Percentiles rank a stretch among this genome's conserved stretches.
Evolutionary conservation across 1,284 basidiomycete species (phyloP).

Genomic region (Mrakiaceae sp.): DNA sequence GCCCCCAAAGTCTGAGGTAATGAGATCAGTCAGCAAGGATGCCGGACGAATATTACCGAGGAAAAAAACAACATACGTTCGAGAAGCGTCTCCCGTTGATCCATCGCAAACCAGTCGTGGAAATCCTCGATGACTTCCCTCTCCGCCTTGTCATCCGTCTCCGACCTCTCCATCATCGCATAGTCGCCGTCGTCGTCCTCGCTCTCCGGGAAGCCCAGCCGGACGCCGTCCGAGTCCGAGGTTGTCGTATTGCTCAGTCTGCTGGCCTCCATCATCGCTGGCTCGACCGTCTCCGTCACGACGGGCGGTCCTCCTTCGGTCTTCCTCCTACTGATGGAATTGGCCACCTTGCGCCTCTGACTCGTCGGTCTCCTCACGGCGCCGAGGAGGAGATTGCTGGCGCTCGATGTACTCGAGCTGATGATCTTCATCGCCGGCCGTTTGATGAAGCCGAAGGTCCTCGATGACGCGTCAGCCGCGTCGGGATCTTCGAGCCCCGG

Average conservation of each 20-base stretch:
- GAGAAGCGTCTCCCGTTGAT: constrained; percentile 70
- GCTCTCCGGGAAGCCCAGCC: constrained; percentile 13
- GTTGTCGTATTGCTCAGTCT: background rate
- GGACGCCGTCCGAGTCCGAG: background rate
- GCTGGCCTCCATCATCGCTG: background rate
- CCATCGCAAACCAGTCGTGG: constrained; percentile 63
- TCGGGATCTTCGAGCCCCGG: background rate
- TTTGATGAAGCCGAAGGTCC: background rate
- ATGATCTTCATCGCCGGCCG: constrained; percentile 1
- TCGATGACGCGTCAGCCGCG: background rate
- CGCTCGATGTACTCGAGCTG: background rate
- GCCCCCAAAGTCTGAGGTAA: constrained; percentile 62
- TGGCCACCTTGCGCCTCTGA: too few species aligned
- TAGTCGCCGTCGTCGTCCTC: constrained; percentile 18
- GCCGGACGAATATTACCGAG: constrained; percentile 16
- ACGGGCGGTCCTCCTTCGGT: background rate
- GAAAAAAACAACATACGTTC: constrained; percentile 52
- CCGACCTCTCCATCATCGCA: constrained; percentile 45
- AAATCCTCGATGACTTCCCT: constrained; percentile 43
- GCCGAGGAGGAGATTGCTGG: background rate
- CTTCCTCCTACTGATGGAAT: too few species aligned
- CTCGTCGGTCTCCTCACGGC: background rate
- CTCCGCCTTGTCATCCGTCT: constrained; percentile 24
- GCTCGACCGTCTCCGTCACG: constrained; percentile 23
- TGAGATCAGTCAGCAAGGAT: background rate